These are phyloP conservation scores for Hypomontagnella submonticulosa DNA, from an alignment of 495 filamentous ascomycete genomes.

Conservation along the genomic window DNA sequence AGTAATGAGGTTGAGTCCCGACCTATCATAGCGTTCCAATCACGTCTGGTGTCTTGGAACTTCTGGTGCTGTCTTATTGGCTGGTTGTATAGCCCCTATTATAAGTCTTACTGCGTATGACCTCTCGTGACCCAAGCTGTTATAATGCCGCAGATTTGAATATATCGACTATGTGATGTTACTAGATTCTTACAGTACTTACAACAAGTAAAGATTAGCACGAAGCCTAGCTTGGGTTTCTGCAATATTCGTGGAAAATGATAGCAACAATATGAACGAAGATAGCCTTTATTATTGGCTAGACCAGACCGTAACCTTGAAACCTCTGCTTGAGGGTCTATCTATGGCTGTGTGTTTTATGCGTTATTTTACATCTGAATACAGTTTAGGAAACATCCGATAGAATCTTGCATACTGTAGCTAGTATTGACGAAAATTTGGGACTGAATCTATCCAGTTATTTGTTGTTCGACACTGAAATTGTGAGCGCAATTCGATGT, in stretches of 20 bases:
- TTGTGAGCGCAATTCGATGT: neutral
- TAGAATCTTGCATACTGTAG: neutral
- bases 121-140: neutral
- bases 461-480: neutral
- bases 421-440: neutral
- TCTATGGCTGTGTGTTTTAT: too few species aligned
- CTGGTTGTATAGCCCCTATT: conserved; percentile 23
- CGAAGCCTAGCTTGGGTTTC: too few species aligned
- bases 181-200: neutral
- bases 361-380: too few species aligned
- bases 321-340: too few species aligned
- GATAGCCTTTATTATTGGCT: too few species aligned
- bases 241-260: too few species aligned
- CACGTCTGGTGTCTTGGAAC: conserved; percentile 2
- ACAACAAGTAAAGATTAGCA: too few species aligned
- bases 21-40: conserved; percentile 35
- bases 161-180: neutral
- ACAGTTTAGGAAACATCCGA: too few species aligned
- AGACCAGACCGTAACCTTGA: too few species aligned
- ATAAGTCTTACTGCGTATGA: conserved; percentile 3
- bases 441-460: conserved; percentile 2
- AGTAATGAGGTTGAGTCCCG: conserved; percentile 6
- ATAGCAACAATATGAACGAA: too few species aligned
- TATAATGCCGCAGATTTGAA: conserved; percentile 3
- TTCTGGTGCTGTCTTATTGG: conserved; percentile 32